A percentile compares a stretch with the other conserved stretches of the same genome.
These are phyloP conservation scores for Pholiota molesta DNA, from an alignment of 768 basidiomycete genomes.

Conservation along the genomic window DNA sequence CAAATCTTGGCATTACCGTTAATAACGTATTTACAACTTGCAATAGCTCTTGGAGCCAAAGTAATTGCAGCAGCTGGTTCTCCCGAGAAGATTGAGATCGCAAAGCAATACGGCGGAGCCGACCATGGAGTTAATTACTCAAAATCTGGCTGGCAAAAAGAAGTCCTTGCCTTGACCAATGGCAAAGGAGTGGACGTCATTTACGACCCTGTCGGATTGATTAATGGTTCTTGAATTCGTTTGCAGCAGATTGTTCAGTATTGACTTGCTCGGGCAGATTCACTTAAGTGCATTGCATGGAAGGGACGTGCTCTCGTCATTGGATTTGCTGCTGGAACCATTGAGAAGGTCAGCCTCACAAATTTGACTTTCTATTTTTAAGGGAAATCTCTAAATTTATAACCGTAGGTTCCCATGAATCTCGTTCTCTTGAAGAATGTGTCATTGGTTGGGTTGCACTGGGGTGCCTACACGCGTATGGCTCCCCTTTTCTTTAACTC, in stretches of 20 bases:
- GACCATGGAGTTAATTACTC: conserved; percentile 85
- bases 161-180: conserved; percentile 80
- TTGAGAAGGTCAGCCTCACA: conserved; percentile 66
- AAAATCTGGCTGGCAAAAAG: conserved; percentile 82
- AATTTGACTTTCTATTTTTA: background rate
- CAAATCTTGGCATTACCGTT: background rate
- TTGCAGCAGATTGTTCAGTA: background rate
- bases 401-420: conserved; percentile 76
- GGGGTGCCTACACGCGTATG: conserved; percentile 81
- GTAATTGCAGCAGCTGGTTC: conserved; percentile 95
- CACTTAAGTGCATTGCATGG: conserved; percentile 92
- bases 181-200: conserved; percentile 88
- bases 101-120: conserved; percentile 75
- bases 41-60: conserved; percentile 80
- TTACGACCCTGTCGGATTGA: conserved; percentile 85
- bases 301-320: conserved; percentile 93
- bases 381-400: background rate
- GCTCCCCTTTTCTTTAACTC: conserved; percentile 11
- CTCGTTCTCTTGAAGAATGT: conserved; percentile 85
- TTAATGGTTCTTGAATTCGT: conserved; percentile 49
- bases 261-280: conserved; percentile 48
- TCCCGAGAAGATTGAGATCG: conserved; percentile 76
- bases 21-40: background rate
- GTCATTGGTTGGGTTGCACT: conserved; percentile 81
- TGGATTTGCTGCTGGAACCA: conserved; percentile 85